Percentiles rank a stretch among this genome's conserved stretches.
Conservation (phyloP, 2,329 filamentous ascomycete species). For the Penicillium brasilianum region DNA sequence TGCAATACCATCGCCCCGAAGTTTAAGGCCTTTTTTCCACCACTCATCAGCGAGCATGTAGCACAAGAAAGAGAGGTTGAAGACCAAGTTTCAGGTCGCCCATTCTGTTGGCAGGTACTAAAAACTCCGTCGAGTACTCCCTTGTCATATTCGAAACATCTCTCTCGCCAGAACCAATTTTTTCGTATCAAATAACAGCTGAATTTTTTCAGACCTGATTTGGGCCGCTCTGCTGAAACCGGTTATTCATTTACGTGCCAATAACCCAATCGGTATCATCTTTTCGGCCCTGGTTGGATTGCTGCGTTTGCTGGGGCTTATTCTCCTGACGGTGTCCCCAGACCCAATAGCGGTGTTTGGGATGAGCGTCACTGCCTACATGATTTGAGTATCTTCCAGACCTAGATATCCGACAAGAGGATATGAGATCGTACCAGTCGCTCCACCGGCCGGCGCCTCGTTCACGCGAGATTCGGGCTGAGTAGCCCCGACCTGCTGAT, state of each 20-base stretch:
- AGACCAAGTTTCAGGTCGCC: not conserved
- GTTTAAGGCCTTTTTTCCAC: not conserved
- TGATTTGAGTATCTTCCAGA: constrained; percentile 12
- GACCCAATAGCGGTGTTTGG: constrained; percentile 14
- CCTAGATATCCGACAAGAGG: not conserved
- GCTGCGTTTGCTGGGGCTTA: constrained; percentile 9
- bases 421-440: constrained; percentile 9
- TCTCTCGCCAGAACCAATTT: not conserved
- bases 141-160: not conserved
- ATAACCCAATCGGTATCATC: constrained; percentile 17
- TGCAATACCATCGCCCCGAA: not conserved
- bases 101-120: not conserved
- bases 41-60: no score
- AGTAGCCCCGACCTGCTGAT: constrained; percentile 3
- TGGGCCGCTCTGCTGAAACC: not conserved
- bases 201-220: not conserved
- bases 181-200: not conserved
- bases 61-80: not conserved
- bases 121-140: not conserved
- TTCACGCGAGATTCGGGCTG: constrained; percentile 13
- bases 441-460: constrained; percentile 10
- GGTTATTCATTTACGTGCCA: constrained; percentile 3
- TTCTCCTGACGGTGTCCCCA: constrained; percentile 13
- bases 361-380: not conserved
- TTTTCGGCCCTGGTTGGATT: constrained; percentile 7